Evolutionary conservation across 2,329 filamentous ascomycete genomes (phyloP).

Genomic region (Pseudopyrenochaeta lycopersici): DNA sequence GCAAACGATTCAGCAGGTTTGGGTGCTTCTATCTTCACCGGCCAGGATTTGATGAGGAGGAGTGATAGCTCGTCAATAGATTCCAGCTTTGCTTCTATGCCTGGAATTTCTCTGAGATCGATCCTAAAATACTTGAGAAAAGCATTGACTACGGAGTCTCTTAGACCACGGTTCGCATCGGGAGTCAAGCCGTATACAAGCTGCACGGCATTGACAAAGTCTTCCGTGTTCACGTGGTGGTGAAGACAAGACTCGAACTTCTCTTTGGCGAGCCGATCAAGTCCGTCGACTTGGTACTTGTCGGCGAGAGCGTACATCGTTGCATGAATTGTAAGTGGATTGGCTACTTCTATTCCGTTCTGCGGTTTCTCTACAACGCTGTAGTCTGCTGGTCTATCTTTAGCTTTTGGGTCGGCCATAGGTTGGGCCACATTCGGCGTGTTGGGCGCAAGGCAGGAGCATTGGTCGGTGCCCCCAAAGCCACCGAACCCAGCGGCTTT

Average conservation of each 20-base stretch:
- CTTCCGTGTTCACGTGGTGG: constrained; percentile 26
- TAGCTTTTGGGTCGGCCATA: not conserved
- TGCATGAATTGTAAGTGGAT: constrained; percentile 35
- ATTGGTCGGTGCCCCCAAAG: constrained; percentile 1
- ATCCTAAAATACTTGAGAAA: constrained; percentile 27
- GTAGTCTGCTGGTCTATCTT: not conserved
- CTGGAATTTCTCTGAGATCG: constrained; percentile 12
- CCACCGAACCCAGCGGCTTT: not conserved
- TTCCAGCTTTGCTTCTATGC: constrained; percentile 14
- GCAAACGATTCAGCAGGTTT: no score
- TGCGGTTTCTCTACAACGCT: not conserved
- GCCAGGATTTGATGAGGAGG: constrained; percentile 21
- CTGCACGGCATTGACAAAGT: constrained; percentile 39
- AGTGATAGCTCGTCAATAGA: constrained; percentile 22
- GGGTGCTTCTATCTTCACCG: constrained; percentile 5
- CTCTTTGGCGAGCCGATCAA: constrained; percentile 10
- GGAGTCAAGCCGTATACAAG: constrained; percentile 34
- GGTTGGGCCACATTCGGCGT: constrained; percentile 1
- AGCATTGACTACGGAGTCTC: constrained; percentile 36
- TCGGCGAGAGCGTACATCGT: constrained; percentile 30
- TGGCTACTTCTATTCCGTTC: constrained; percentile 28
- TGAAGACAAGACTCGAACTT: constrained; percentile 22
- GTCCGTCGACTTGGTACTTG: constrained; percentile 23
- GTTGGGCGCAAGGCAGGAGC: constrained; percentile 14
- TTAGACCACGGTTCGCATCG: constrained; percentile 38